phyloP scores from a whole-genome alignment of 306 rosid genomes.

The Cyclanthera cordifolia region DNA sequence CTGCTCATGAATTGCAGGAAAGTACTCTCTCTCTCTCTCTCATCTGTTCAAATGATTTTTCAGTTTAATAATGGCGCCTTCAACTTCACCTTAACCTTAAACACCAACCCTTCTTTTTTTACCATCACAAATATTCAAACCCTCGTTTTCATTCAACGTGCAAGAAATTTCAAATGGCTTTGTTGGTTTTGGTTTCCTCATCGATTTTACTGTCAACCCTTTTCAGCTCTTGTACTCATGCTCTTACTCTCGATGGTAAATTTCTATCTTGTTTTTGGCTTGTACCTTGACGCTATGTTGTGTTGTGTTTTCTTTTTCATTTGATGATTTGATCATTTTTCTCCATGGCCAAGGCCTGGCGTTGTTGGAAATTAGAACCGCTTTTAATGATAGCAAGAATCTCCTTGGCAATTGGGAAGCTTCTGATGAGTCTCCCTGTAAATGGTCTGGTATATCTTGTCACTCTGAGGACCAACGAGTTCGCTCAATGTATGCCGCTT shows the following conservation, averaged over 20 bases:
- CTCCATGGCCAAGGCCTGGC: conserved; percentile 39
- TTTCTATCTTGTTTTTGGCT: neutral
- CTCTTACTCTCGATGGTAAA: conserved; percentile 75
- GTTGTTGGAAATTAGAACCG: conserved; percentile 62
- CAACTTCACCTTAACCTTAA: neutral
- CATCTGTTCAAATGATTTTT: conserved; percentile 1
- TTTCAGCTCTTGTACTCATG: conserved; percentile 31
- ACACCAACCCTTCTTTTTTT: conserved; percentile 6
- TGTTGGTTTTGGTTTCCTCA: conserved; percentile 21
- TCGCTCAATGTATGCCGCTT: conserved; percentile 43
- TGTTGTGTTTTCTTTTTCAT: neutral
- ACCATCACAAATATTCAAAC: conserved; percentile 2
- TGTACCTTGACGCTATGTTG: neutral
- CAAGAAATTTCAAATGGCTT: conserved; percentile 30
- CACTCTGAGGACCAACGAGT: conserved; percentile 65
- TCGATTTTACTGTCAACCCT: conserved; percentile 21
- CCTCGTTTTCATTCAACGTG: neutral
- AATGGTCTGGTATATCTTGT: conserved; percentile 85
- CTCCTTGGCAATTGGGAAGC: conserved; percentile 65
- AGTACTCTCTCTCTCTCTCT: conserved; percentile 1
- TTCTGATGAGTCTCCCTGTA: conserved; percentile 66
- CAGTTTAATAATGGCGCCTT: conserved; percentile 8
- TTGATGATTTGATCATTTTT: neutral
- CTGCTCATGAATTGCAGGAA: conserved; percentile 13
- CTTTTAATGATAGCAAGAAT: conserved; percentile 58